Evolutionary conservation across 495 filamentous ascomycete species (phyloP).

Genomic region (Neurospora intermedia): DNA sequence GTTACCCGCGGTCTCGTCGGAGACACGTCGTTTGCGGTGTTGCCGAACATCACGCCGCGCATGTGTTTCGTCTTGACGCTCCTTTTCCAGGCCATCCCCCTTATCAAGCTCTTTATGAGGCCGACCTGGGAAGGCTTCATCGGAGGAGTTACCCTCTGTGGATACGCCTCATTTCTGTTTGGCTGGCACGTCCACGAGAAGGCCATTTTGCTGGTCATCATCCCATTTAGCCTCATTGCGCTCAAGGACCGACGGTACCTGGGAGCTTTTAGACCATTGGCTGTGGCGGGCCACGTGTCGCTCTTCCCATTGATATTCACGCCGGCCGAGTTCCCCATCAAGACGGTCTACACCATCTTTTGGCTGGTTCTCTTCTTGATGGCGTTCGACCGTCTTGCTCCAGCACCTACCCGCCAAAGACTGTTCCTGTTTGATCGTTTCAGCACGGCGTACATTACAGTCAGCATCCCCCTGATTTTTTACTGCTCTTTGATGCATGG

Average conservation of each 20-base stretch:
- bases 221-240: slow-evolving; percentile 90
- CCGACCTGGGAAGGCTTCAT: slow-evolving; percentile 84
- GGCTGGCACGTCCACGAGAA: slow-evolving; percentile 99
- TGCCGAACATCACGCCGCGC: slow-evolving; percentile 73
- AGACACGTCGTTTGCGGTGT: slow-evolving; percentile 88
- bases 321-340: slow-evolving; percentile 80
- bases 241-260: slow-evolving; percentile 87
- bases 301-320: slow-evolving; percentile 93
- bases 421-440: slow-evolving; percentile 87
- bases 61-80: slow-evolving; percentile 76
- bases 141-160: slow-evolving; percentile 85
- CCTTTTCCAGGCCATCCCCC: slow-evolving; percentile 66
- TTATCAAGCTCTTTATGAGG: slow-evolving; percentile 69
- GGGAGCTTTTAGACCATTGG: slow-evolving; percentile 82
- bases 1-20: slow-evolving; percentile 89
- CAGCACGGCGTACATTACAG: slow-evolving; percentile 73
- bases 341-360: slow-evolving; percentile 83
- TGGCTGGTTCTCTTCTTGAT: slow-evolving; percentile 83
- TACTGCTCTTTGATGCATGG: slow-evolving; percentile 82
- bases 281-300: slow-evolving; percentile 88
- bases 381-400: slow-evolving; percentile 78
- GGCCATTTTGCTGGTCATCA: slow-evolving; percentile 85
- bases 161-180: slow-evolving; percentile 92
- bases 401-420: slow-evolving; percentile 58
- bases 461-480: slow-evolving; percentile 78